These are phyloP conservation scores for Nothophaeocryptopus gaeumannii DNA, from an alignment of 2,329 filamentous ascomycete species.

Conservation along the genomic window DNA sequence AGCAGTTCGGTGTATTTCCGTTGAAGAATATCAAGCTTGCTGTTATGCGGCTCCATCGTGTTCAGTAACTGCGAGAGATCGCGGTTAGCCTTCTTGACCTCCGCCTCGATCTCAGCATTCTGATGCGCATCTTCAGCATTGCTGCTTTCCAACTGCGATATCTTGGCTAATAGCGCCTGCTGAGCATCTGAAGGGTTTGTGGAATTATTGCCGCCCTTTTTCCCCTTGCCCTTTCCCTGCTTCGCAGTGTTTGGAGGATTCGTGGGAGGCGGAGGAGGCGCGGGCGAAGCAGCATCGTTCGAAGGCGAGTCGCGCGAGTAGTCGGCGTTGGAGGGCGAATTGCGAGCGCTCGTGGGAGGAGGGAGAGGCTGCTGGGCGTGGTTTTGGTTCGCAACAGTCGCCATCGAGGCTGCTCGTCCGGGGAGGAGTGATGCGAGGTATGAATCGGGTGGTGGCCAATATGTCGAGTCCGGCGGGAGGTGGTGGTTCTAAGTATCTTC, in stretches of 20 bases:
- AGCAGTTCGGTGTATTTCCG: slow-evolving; percentile 89
- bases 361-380: slow-evolving; percentile 24
- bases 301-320: slow-evolving; percentile 32
- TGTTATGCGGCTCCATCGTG: slow-evolving; percentile 86
- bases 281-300: slow-evolving; percentile 22
- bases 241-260: slow-evolving; percentile 50
- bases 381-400: slow-evolving; percentile 31
- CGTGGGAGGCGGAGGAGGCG: slow-evolving; percentile 43
- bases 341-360: slow-evolving; percentile 23
- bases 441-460: too few species aligned
- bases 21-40: slow-evolving; percentile 85
- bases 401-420: slow-evolving; percentile 26
- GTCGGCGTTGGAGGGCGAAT: slow-evolving; percentile 31
- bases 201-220: slow-evolving; percentile 54
- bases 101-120: slow-evolving; percentile 91
- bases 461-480: too few species aligned
- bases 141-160: slow-evolving; percentile 92
- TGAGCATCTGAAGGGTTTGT: slow-evolving; percentile 86
- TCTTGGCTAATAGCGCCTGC: slow-evolving; percentile 86
- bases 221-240: slow-evolving; percentile 74
- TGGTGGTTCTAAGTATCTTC: background rate
- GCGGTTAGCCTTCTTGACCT: slow-evolving; percentile 89
- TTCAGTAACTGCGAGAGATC: slow-evolving; percentile 81
- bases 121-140: slow-evolving; percentile 91
- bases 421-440: too few species aligned